These are phyloP conservation scores for Cylindrotheca closterium DNA, from an alignment of 108 stramenopile species.

Conservation along the genomic window DNA sequence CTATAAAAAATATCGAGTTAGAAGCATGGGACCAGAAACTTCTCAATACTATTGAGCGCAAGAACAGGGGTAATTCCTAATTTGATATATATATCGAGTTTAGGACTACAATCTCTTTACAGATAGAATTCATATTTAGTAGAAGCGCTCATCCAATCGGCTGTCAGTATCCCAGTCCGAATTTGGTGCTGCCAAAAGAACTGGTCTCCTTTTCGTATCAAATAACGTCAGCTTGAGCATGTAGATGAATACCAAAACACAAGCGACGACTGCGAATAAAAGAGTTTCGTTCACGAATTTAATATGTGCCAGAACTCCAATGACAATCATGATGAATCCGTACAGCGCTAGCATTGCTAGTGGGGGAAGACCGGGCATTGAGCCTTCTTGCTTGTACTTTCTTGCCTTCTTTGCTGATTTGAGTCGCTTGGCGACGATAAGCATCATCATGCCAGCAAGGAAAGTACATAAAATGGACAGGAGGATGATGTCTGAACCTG, in stretches of 20 bases:
- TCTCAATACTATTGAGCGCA: too few species aligned
- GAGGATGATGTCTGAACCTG: conserved; percentile 76
- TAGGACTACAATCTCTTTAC: too few species aligned
- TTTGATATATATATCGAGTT: too few species aligned
- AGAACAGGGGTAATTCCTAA: too few species aligned
- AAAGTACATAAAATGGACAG: conserved; percentile 81
- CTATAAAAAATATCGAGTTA: not conserved
- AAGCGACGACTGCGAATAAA: conserved; percentile 81
- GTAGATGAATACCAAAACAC: conserved; percentile 84
- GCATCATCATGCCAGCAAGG: conserved; percentile 81
- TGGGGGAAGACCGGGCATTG: conserved; percentile 65
- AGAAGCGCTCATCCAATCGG: conserved; percentile 17
- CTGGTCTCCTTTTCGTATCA: conserved; percentile 45
- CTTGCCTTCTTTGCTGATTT: conserved; percentile 44
- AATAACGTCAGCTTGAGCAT: conserved; percentile 90
- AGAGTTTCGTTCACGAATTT: conserved; percentile 87
- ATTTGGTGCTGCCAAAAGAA: conserved; percentile 42
- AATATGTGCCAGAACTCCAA: conserved; percentile 66
- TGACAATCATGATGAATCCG: conserved; percentile 50
- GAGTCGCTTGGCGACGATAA: conserved; percentile 80
- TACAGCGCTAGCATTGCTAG: conserved; percentile 74
- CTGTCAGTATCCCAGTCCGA: conserved; percentile 22
- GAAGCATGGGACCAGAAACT: conserved; percentile 15
- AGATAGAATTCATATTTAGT: too few species aligned
- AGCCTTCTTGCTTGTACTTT: conserved; percentile 28